A percentile compares a stretch with the other conserved stretches of the same genome.
These are phyloP conservation scores for Magnolia changhungtana DNA, from an alignment of 164 flowering plant species.

Conservation along the genomic window DNA sequence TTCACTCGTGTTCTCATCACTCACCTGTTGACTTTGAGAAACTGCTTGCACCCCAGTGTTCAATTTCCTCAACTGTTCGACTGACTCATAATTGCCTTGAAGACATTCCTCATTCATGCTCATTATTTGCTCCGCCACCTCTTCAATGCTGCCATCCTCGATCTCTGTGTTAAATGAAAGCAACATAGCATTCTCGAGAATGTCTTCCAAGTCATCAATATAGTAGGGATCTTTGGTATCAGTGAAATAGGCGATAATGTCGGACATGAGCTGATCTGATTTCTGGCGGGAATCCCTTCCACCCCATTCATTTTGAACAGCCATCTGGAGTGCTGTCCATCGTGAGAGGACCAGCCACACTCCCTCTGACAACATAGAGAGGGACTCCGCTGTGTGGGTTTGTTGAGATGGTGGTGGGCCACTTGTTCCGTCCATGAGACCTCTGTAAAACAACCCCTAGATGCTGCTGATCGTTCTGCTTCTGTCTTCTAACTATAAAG, in stretches of 20 bases:
- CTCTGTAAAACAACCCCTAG: too few species aligned
- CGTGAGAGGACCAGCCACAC: constrained; percentile 27
- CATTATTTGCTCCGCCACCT: constrained; percentile 69
- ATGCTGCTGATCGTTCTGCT: too few species aligned
- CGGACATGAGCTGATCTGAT: constrained; percentile 24
- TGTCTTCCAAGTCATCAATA: constrained; percentile 33
- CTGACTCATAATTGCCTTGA: constrained; percentile 45
- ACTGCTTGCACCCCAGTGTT: too few species aligned
- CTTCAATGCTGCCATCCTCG: constrained; percentile 45
- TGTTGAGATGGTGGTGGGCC: neutral
- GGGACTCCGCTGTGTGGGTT: constrained; percentile 10
- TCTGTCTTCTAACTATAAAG: too few species aligned
- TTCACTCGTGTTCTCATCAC: too few species aligned
- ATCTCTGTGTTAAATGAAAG: constrained; percentile 33
- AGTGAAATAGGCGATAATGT: constrained; percentile 29
- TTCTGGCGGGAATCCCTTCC: constrained; percentile 37
- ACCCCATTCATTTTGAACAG: constrained; percentile 47
- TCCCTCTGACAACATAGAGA: constrained; percentile 17
- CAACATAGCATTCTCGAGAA: constrained; percentile 32
- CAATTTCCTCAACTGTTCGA: constrained; percentile 31
- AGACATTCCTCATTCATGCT: constrained; percentile 67
- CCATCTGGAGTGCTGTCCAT: constrained; percentile 50
- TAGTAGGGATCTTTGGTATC: constrained; percentile 28
- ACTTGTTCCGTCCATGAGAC: neutral
- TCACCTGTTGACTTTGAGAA: too few species aligned